These are phyloP conservation scores for Cordyceps javanica DNA, from an alignment of 2,329 filamentous ascomycete species.

Conservation along the genomic window DNA sequence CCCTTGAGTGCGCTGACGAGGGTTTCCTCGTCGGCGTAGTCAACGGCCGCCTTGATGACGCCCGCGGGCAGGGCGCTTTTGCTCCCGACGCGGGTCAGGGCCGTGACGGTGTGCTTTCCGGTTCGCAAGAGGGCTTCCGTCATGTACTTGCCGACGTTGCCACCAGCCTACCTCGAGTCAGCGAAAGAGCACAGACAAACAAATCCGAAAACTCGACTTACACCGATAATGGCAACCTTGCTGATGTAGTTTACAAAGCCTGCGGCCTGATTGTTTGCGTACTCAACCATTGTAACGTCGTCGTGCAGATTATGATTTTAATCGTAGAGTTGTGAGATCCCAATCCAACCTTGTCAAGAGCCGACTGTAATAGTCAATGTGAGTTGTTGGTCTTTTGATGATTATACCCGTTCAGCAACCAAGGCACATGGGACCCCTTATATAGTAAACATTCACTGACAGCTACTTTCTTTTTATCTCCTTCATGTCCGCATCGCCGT, in stretches of 20 bases:
- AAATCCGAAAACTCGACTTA: constrained; percentile 20
- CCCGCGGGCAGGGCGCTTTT: constrained; percentile 35
- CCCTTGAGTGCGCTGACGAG: constrained; percentile 43
- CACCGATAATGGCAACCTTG: constrained; percentile 36
- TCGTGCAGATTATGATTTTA: background rate
- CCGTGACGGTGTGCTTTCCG: constrained; percentile 47
- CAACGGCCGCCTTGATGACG: constrained; percentile 33
- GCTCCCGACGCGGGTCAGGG: constrained; percentile 42
- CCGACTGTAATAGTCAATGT: background rate
- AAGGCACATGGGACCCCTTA: background rate
- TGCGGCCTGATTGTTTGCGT: constrained; percentile 22
- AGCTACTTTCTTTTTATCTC: background rate
- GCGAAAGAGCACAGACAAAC: background rate
- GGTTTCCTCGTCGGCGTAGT: constrained; percentile 36
- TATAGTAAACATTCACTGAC: background rate
- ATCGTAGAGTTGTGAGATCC: background rate
- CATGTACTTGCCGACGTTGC: constrained; percentile 36
- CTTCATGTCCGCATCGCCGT: background rate
- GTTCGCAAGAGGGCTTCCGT: constrained; percentile 37
- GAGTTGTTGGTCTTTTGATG: background rate
- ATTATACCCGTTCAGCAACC: background rate
- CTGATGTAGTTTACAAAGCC: constrained; percentile 29
- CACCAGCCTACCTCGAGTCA: constrained; percentile 27
- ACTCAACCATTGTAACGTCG: constrained; percentile 9
- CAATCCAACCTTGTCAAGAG: background rate